Conservation (phyloP, 2,329 filamentous ascomycete species). For the Hymenoscyphus occultus region DNA sequence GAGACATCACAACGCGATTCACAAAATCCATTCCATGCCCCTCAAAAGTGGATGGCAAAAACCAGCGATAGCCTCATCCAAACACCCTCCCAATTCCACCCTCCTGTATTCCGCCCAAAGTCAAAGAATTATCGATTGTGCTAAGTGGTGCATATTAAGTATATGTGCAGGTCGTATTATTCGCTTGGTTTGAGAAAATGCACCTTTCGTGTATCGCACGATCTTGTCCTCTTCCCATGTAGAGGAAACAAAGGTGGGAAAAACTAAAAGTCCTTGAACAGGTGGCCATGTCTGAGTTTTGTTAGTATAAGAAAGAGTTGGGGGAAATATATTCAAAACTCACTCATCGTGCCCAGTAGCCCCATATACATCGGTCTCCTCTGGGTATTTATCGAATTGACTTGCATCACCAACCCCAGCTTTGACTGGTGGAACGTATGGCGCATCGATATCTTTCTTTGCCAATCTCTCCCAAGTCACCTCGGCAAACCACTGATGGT, state of each 20-base stretch:
- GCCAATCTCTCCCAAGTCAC: constrained; percentile 95
- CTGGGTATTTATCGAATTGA: constrained; percentile 96
- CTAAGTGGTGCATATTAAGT: constrained; percentile 1
- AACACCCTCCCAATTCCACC: not conserved
- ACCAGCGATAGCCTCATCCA: not conserved
- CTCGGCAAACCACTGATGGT: constrained; percentile 93
- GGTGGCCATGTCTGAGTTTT: constrained; percentile 4
- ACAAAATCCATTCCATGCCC: not conserved
- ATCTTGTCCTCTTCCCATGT: not conserved
- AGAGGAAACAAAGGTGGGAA: not conserved
- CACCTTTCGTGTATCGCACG: not conserved
- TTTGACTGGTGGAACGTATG: constrained; percentile 93
- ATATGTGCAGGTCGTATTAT: not conserved
- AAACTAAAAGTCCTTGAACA: not conserved
- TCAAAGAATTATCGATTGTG: constrained; percentile 1
- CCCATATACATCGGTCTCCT: constrained; percentile 93
- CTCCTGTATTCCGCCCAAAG: not conserved
- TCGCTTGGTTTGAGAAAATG: not conserved
- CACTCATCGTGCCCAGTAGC: constrained; percentile 77
- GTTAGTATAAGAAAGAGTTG: not conserved
- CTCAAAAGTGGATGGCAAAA: not conserved
- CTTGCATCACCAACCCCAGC: constrained; percentile 92
- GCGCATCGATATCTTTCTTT: constrained; percentile 96
- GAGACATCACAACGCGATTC: not conserved
- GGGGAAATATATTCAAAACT: constrained; percentile 43